phyloP scores from a whole-genome alignment of 78 protist genomes.

The Dictyostelium brefeldianum region DNA sequence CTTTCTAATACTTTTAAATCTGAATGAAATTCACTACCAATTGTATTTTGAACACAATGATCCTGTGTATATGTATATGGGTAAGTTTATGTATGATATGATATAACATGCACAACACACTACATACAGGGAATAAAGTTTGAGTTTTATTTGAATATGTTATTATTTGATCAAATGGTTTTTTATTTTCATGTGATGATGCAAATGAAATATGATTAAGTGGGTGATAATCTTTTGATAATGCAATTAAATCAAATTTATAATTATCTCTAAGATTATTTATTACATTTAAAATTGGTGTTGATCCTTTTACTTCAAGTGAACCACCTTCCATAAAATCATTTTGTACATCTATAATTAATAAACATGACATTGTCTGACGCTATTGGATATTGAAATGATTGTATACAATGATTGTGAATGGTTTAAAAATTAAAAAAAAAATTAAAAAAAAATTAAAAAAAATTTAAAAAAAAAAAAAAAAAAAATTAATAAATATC shows the following conservation, averaged over 20 bases:
- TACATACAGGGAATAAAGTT: constrained; percentile 85
- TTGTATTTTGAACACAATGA: constrained; percentile 85
- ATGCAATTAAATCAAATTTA: constrained; percentile 61
- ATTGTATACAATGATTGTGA: neutral
- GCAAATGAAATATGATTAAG: constrained; percentile 84
- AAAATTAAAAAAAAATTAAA: constrained; percentile 2
- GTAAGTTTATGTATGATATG: no score
- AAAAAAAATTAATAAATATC: neutral
- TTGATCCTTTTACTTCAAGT: constrained; percentile 37
- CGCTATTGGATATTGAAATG: neutral
- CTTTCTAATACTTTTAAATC: neutral
- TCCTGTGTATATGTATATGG: no score
- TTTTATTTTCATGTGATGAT: constrained; percentile 46
- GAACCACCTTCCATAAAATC: constrained; percentile 83
- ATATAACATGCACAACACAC: no score
- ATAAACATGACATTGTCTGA: constrained; percentile 56
- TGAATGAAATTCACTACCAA: constrained; percentile 79
- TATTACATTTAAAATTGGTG: constrained; percentile 62
- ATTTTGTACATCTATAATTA: constrained; percentile 81
- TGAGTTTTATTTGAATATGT: constrained; percentile 42
- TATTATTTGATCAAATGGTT: constrained; percentile 21
- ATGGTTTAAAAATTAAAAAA: neutral
- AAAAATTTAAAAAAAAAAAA: neutral
- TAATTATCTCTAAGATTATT: neutral
- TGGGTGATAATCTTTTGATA: constrained; percentile 90